Conservation (phyloP, 352 stramenopile genomes). For the Phytophthora pisi region DNA sequence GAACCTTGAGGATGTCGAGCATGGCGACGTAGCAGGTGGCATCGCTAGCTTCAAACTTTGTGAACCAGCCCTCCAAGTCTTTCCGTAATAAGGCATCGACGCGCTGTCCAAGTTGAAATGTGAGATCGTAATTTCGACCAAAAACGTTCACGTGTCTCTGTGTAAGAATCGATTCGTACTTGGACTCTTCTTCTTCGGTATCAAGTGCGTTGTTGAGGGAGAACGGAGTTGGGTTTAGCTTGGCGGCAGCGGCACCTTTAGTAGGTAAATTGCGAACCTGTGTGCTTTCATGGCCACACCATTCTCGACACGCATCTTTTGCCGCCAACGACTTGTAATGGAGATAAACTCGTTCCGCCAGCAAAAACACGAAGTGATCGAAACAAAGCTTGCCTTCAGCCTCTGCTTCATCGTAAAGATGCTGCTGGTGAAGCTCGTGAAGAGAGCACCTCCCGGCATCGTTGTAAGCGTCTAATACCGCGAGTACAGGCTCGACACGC, state of each 20-base stretch:
- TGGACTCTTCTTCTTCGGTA: slow-evolving; percentile 25
- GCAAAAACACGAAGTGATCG: slow-evolving; percentile 75
- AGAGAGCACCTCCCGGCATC: slow-evolving; percentile 67
- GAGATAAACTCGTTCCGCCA: slow-evolving; percentile 67
- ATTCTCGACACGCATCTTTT: slow-evolving; percentile 11
- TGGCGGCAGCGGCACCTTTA: slow-evolving; percentile 10
- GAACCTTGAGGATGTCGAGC: slow-evolving; percentile 36
- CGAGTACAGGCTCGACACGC: slow-evolving; percentile 47
- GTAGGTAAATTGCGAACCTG: neutral
- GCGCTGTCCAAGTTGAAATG: slow-evolving; percentile 55
- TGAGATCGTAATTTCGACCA: slow-evolving; percentile 65
- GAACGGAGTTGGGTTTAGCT: neutral
- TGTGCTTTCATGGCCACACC: neutral
- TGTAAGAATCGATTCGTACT: slow-evolving; percentile 34
- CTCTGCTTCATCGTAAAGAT: slow-evolving; percentile 83
- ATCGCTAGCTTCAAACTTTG: slow-evolving; percentile 64
- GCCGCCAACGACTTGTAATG: slow-evolving; percentile 59
- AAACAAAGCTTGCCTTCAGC: slow-evolving; percentile 84
- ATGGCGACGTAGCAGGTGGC: slow-evolving; percentile 61
- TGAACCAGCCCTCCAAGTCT: slow-evolving; percentile 60
- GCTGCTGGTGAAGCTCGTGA: slow-evolving; percentile 60
- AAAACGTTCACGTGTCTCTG: slow-evolving; percentile 62
- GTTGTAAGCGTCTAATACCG: slow-evolving; percentile 87
- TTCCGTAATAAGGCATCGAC: slow-evolving; percentile 53
- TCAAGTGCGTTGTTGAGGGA: slow-evolving; percentile 6